Evolutionary conservation across 768 basidiomycete genomes (phyloP).

Genomic region (Leccinum ochraceum): DNA sequence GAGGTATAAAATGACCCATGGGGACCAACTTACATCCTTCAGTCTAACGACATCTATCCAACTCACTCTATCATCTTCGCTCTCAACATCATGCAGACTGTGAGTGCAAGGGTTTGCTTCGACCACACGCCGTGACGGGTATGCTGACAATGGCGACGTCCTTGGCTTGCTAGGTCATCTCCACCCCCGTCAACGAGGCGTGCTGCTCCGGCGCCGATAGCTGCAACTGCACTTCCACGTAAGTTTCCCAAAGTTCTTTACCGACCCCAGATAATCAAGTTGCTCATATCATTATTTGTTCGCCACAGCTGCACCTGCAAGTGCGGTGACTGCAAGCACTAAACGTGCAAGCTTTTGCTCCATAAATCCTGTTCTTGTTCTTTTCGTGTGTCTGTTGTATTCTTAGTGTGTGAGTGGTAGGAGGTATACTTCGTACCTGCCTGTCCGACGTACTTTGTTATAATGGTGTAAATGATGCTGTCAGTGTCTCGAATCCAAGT

Average conservation of each 20-base stretch:
- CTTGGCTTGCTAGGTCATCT: constrained; percentile 8
- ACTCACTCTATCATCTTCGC: constrained; percentile 3
- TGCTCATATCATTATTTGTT: background rate
- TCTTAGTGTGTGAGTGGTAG: background rate
- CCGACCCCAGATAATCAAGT: background rate
- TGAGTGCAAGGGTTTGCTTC: constrained; percentile 1
- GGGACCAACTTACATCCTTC: background rate
- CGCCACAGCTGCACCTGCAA: constrained; percentile 16
- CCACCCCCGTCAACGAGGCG: constrained; percentile 18
- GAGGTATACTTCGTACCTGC: too few relatives aligned
- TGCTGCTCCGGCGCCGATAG: constrained; percentile 14
- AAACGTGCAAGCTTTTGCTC: background rate
- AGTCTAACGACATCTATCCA: background rate
- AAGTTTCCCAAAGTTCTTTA: background rate
- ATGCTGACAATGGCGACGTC: background rate
- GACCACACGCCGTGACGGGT: background rate
- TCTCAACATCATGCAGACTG: constrained; percentile 20
- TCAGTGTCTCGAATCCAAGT: background rate
- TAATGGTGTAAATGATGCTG: background rate
- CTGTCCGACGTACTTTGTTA: background rate
- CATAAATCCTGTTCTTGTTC: background rate
- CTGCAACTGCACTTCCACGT: constrained; percentile 21
- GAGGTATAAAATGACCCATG: constrained; percentile 12
- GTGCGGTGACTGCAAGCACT: constrained; percentile 24
- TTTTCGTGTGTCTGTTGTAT: background rate